These are phyloP conservation scores for Sporothrix sp. DNA, from an alignment of 2,329 filamentous ascomycete species.

Conservation along the genomic window DNA sequence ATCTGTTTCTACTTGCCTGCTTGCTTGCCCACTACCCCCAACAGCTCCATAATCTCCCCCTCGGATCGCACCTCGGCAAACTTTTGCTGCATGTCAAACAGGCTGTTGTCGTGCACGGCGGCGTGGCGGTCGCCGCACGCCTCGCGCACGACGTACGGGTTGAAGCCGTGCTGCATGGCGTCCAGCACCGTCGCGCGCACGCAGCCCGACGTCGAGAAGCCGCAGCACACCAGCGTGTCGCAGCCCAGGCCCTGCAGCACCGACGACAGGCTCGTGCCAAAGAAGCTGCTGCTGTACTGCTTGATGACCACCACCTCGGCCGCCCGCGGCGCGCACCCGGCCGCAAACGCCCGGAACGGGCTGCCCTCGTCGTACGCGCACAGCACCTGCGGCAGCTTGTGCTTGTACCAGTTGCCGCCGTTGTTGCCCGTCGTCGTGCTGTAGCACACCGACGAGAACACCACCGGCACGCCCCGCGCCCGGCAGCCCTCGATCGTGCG, in stretches of 20 bases:
- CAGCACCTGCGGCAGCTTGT: not conserved
- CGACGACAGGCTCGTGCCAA: not conserved
- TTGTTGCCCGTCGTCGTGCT: slow-evolving; percentile 1
- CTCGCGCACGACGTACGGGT: slow-evolving; percentile 2
- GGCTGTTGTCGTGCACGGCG: not conserved
- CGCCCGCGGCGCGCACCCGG: not conserved
- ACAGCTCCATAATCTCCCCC: not conserved
- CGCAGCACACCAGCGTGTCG: slow-evolving; percentile 1
- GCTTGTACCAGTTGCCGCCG: slow-evolving; percentile 6
- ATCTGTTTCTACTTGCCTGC: too few relatives aligned
- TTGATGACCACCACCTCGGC: slow-evolving; percentile 1
- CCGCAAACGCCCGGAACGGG: slow-evolving; percentile 3
- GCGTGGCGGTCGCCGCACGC: not conserved
- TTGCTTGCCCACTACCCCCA: not conserved
- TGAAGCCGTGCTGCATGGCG: slow-evolving; percentile 5
- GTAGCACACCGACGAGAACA: not conserved
- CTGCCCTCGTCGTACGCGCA: slow-evolving; percentile 3
- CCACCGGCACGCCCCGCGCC: not conserved
- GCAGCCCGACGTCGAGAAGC: slow-evolving; percentile 1
- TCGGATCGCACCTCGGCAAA: slow-evolving; percentile 2
- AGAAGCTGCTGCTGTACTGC: slow-evolving; percentile 7
- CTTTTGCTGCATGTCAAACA: slow-evolving; percentile 7
- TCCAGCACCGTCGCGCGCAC: not conserved
- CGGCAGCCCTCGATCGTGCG: not conserved
- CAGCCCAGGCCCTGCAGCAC: not conserved